Evolutionary conservation across 108 stramenopile species (phyloP).

Genomic region (Nannochloropsis gaditana): DNA sequence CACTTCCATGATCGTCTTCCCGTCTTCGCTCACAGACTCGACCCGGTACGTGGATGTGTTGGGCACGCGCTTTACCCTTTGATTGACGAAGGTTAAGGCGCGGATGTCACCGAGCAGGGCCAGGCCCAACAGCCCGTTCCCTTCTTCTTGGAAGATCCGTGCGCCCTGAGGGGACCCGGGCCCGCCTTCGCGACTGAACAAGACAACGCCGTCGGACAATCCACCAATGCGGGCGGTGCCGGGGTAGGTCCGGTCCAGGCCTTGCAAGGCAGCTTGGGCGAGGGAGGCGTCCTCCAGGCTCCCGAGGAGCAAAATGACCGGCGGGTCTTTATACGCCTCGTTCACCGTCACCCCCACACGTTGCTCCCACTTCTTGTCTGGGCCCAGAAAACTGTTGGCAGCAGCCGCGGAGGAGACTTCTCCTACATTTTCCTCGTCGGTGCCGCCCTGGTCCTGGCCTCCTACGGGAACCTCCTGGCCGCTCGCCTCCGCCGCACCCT

Average conservation of each 20-base stretch:
- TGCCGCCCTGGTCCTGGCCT: neutral
- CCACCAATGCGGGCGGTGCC: slow-evolving; percentile 7
- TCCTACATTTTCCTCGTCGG: neutral
- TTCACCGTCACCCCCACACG: neutral
- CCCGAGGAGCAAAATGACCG: neutral
- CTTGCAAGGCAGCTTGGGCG: neutral
- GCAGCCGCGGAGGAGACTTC: neutral
- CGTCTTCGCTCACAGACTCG: neutral
- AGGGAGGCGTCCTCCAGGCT: slow-evolving; percentile 12
- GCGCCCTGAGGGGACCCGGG: neutral
- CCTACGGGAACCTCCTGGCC: neutral
- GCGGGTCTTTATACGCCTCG: neutral
- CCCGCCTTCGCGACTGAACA: neutral
- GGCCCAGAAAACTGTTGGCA: neutral
- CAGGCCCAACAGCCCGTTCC: neutral
- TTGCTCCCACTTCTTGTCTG: slow-evolving; percentile 15
- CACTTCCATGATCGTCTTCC: neutral
- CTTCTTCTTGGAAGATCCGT: neutral
- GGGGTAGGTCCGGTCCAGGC: slow-evolving; percentile 4
- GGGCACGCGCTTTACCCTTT: neutral
- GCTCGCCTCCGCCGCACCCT: neutral
- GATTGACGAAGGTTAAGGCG: neutral
- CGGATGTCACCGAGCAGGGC: neutral
- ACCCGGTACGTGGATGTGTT: neutral
- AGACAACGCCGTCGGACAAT: neutral